Percentiles rank a stretch among this genome's conserved stretches.
Conservation (phyloP, 2,329 filamentous ascomycete genomes). For the Epichloe gansuensis region DNA sequence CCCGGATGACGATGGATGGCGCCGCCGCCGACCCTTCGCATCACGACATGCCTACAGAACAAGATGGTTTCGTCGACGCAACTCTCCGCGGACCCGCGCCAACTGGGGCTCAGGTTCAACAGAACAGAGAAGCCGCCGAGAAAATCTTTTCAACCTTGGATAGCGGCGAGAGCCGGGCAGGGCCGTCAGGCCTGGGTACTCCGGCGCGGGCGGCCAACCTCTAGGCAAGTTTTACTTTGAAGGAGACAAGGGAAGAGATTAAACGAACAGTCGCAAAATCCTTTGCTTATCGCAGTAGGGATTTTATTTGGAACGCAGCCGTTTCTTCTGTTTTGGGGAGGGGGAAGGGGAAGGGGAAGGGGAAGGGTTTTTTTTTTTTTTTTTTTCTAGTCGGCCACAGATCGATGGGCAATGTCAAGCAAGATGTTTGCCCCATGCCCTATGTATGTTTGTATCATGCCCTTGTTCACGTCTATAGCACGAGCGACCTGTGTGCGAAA, state of each 20-base stretch:
- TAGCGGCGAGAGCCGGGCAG: slow-evolving; percentile 31
- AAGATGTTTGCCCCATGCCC: no score
- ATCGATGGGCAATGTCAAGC: not conserved
- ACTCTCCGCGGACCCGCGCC: slow-evolving; percentile 47
- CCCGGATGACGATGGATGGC: slow-evolving; percentile 57
- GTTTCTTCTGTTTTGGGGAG: not conserved
- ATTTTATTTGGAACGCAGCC: not conserved
- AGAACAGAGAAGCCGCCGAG: slow-evolving; percentile 45
- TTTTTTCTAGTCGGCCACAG: not conserved
- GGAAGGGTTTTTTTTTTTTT: not conserved
- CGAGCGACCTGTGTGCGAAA: slow-evolving; percentile 3
- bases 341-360: no score
- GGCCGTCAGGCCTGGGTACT: slow-evolving; percentile 27
- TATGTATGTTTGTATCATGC: not conserved
- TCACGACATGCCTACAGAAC: slow-evolving; percentile 34
- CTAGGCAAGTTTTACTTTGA: slow-evolving; percentile 52
- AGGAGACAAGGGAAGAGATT: slow-evolving; percentile 24
- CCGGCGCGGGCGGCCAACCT: slow-evolving; percentile 30
- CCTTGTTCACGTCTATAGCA: not conserved
- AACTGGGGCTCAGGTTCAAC: slow-evolving; percentile 16
- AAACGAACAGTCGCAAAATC: not conserved
- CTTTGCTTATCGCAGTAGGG: not conserved
- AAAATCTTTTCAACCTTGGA: slow-evolving; percentile 49
- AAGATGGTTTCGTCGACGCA: slow-evolving; percentile 51
- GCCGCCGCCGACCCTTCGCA: slow-evolving; percentile 44